Percentiles rank a stretch among this genome's conserved stretches.
phyloP scores from a whole-genome alignment of 1,139 yeast species.

The Maudiozyma humilis region DNA sequence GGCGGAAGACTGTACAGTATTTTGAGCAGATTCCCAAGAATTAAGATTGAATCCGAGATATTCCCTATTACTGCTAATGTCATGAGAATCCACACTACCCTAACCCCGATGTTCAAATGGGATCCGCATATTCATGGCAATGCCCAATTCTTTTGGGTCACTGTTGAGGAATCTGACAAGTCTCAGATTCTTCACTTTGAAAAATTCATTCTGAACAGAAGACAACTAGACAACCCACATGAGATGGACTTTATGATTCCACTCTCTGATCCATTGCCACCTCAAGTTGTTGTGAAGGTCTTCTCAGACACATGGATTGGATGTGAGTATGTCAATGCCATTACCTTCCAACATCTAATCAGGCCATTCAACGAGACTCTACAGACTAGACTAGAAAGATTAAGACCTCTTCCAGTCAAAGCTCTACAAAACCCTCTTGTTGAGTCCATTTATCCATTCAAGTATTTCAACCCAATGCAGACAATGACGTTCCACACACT shows the following conservation, averaged over 20 bases:
- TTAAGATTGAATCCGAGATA: conserved; percentile 70
- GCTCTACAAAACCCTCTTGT: conserved; percentile 66
- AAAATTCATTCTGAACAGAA: conserved; percentile 58
- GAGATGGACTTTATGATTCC: conserved; percentile 92
- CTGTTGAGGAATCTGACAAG: conserved; percentile 79
- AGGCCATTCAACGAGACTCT: conserved; percentile 83
- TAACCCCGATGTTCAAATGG: conserved; percentile 79
- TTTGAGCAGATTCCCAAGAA: conserved; percentile 64
- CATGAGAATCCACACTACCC: conserved; percentile 63
- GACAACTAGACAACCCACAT: conserved; percentile 50
- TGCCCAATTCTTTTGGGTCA: conserved; percentile 84
- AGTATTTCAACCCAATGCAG: conserved; percentile 96
- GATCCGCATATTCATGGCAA: conserved; percentile 73
- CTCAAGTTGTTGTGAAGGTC: conserved; percentile 73
- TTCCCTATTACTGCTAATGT: conserved; percentile 86
- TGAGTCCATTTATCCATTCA: conserved; percentile 71
- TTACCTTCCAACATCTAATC: conserved; percentile 84
- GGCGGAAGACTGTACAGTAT: conserved; percentile 57
- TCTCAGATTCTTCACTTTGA: conserved; percentile 75
- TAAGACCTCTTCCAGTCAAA: conserved; percentile 78
- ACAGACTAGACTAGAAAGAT: conserved; percentile 65
- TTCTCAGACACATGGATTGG: conserved; percentile 89
- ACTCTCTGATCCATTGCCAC: conserved; percentile 75
- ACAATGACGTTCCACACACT: conserved; percentile 91
- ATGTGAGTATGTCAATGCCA: conserved; percentile 64